These are phyloP conservation scores for Russula abietina DNA, from an alignment of 768 basidiomycete species.

Conservation along the genomic window DNA sequence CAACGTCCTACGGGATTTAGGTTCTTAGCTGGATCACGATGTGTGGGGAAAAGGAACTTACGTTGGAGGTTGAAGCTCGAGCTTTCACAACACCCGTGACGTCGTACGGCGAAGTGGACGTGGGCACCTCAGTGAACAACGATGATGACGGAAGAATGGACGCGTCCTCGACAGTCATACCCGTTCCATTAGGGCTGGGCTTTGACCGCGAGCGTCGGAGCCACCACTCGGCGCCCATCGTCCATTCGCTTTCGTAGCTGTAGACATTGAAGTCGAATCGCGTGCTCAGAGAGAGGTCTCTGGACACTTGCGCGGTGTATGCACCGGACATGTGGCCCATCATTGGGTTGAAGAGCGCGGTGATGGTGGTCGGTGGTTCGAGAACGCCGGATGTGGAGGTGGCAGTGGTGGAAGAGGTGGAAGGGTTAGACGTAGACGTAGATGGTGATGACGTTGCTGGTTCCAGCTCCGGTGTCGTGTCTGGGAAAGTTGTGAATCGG, in stretches of 20 bases:
- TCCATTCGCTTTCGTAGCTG: constrained; percentile 95
- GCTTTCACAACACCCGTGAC: constrained; percentile 85
- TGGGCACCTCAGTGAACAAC: constrained; percentile 24
- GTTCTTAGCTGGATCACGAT: not conserved
- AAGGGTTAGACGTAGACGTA: not conserved
- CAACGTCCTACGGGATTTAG: constrained; percentile 56
- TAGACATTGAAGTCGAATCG: constrained; percentile 96
- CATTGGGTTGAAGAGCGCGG: constrained; percentile 93
- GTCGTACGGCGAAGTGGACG: constrained; percentile 30
- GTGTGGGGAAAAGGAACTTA: constrained; percentile 34
- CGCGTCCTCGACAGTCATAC: constrained; percentile 27
- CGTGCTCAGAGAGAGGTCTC: constrained; percentile 79
- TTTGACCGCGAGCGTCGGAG: constrained; percentile 51
- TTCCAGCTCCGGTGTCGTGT: constrained; percentile 46
- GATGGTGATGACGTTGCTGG: constrained; percentile 32
- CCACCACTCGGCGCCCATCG: constrained; percentile 96
- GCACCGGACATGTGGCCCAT: constrained; percentile 89
- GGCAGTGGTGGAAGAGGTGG: constrained; percentile 26
- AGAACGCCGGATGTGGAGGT: constrained; percentile 30
- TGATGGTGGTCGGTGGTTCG: constrained; percentile 91
- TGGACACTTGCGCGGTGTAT: constrained; percentile 82
- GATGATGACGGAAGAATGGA: constrained; percentile 24
- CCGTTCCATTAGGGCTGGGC: constrained; percentile 24
- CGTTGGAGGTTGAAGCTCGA: constrained; percentile 82
- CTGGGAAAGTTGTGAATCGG: constrained; percentile 89